Evolutionary conservation across 1,284 basidiomycete genomes (phyloP).

Genomic region (Hypsizygus ulmarius): DNA sequence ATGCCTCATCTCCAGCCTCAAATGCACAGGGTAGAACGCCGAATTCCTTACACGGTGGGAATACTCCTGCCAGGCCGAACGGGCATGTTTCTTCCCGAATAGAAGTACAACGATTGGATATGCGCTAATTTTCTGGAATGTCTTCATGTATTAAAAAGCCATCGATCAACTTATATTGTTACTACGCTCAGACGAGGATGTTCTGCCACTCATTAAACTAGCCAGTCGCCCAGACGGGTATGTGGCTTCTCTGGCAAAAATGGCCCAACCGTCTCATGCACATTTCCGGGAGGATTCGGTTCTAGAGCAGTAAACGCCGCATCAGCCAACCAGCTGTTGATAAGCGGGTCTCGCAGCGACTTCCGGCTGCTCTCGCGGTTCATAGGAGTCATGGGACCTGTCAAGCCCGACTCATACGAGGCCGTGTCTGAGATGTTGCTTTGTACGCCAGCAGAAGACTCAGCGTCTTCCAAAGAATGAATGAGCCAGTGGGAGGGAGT

Average conservation of each 20-base stretch:
- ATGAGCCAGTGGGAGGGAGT: background rate
- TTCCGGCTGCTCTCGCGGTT: slow-evolving; percentile 4
- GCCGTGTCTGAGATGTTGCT: slow-evolving; percentile 23
- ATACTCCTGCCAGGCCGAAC: slow-evolving; percentile 41
- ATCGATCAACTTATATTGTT: background rate
- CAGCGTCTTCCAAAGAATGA: slow-evolving; percentile 25
- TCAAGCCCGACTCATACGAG: slow-evolving; percentile 23
- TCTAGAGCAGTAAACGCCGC: background rate
- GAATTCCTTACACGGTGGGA: slow-evolving; percentile 55
- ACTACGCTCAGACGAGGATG: background rate
- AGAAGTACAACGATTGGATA: slow-evolving; percentile 17
- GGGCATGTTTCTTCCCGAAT: slow-evolving; percentile 8
- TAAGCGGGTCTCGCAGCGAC: slow-evolving; percentile 5
- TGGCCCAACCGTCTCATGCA: background rate
- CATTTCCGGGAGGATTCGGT: slow-evolving; percentile 4
- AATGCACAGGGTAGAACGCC: slow-evolving; percentile 49
- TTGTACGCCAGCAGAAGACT: slow-evolving; percentile 31
- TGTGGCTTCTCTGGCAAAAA: slow-evolving; percentile 1
- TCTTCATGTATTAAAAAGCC: background rate
- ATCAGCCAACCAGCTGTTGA: slow-evolving; percentile 10
- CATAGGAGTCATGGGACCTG: slow-evolving; percentile 12
- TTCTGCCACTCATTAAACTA: slow-evolving; percentile 14
- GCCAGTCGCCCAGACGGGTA: slow-evolving; percentile 20
- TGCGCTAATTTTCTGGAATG: slow-evolving; percentile 10
- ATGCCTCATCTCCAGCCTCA: slow-evolving; percentile 4